phyloP scores from a whole-genome alignment of 2,329 filamentous ascomycete species.

The Claviceps capensis region DNA sequence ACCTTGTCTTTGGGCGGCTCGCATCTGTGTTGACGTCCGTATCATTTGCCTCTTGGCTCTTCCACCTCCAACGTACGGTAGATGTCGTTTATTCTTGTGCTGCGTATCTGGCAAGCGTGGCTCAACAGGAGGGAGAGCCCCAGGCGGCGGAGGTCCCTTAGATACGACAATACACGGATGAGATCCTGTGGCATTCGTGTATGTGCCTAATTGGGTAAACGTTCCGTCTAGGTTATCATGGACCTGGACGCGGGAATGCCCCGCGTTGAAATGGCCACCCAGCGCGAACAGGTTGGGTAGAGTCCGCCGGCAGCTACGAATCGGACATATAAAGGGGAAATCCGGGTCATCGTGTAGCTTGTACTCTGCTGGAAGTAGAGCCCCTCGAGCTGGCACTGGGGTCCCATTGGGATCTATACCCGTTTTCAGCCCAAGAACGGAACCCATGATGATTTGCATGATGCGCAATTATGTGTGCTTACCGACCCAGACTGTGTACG shows the following conservation, averaged over 20 bases:
- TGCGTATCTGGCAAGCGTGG: background rate
- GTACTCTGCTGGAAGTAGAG: constrained; percentile 21
- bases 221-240: constrained; percentile 30
- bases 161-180: constrained; percentile 18
- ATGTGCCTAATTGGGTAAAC: constrained; percentile 16
- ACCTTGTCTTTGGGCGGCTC: background rate
- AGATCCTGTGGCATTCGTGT: constrained; percentile 10
- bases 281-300: constrained; percentile 13
- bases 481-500: constrained; percentile 1
- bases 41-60: background rate
- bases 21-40: background rate
- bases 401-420: background rate
- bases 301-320: constrained; percentile 21
- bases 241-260: constrained; percentile 14
- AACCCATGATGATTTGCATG: background rate
- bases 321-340: constrained; percentile 21
- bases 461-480: background rate
- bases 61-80: background rate
- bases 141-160: constrained; percentile 10
- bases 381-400: constrained; percentile 11
- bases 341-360: constrained; percentile 11
- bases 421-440: background rate
- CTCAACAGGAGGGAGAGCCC: constrained; percentile 6
- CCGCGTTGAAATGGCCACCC: constrained; percentile 14
- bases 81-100: background rate